Percentiles rank a stretch among this genome's conserved stretches.
phyloP scores from a whole-genome alignment of 305 asterid genomes.

The Andrographis paniculata region DNA sequence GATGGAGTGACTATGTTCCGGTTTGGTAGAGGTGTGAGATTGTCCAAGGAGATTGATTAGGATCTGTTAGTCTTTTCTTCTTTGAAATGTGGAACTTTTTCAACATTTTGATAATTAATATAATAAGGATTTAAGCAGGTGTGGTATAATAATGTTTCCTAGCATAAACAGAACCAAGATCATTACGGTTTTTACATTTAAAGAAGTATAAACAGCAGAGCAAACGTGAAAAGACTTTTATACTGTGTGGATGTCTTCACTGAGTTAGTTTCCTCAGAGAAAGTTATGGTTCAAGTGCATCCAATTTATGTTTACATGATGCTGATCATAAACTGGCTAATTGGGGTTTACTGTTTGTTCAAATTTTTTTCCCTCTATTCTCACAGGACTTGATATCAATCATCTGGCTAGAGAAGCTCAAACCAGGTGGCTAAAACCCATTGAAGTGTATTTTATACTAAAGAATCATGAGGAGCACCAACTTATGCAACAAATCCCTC shows the following conservation, averaged over 20 bases:
- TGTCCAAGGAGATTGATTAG: neutral
- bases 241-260: neutral
- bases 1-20: neutral
- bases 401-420: constrained; percentile 78
- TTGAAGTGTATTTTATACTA: constrained; percentile 67
- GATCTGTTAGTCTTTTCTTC: neutral
- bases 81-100: neutral
- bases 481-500: constrained; percentile 63
- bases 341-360: too few relatives aligned
- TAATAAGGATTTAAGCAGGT: neutral
- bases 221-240: neutral
- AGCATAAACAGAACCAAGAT: too few relatives aligned
- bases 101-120: neutral
- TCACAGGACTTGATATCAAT: constrained; percentile 55
- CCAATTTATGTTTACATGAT: neutral
- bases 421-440: constrained; percentile 87
- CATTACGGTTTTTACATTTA: too few relatives aligned
- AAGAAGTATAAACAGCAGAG: too few relatives aligned
- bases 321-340: neutral
- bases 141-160: too few relatives aligned
- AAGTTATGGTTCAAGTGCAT: neutral
- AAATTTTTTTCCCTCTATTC: neutral
- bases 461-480: constrained; percentile 64
- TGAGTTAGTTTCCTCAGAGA: neutral
- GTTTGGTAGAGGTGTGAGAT: neutral